Conservation (phyloP, 257 asterid genomes). For the Paulownia fortunei region DNA sequence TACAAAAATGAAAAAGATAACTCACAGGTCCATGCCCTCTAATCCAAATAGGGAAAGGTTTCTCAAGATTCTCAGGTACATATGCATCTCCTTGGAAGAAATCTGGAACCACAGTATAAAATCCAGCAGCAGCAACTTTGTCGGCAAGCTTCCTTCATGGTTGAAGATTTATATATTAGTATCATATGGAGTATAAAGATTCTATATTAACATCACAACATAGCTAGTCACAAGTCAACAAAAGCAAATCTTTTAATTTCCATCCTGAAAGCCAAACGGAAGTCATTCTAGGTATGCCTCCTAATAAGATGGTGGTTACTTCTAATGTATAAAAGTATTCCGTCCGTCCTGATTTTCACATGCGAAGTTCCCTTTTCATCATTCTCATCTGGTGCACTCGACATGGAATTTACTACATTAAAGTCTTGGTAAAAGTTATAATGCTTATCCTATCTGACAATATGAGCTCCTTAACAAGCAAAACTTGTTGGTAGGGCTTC, state of each 20-base stretch:
- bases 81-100: conserved; percentile 55
- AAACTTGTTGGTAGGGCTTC: background rate
- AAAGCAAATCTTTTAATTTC: background rate
- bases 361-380: background rate
- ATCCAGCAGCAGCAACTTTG: conserved; percentile 62
- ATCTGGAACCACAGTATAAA: conserved; percentile 65
- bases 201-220: background rate
- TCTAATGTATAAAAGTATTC: no score
- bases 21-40: conserved; percentile 60
- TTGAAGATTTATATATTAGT: background rate
- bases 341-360: no score
- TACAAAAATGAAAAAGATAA: background rate
- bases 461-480: background rate
- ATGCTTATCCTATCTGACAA: background rate
- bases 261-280: background rate
- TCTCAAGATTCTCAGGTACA: conserved; percentile 29
- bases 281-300: no score
- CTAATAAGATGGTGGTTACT: no score
- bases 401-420: background rate
- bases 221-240: background rate
- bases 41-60: conserved; percentile 42
- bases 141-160: conserved; percentile 59
- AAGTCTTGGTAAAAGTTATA: background rate
- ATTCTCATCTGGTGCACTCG: background rate
- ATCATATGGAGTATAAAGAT: background rate